Conservation (phyloP, 768 basidiomycete species). For the Lactifluus subvellereus region DNA sequence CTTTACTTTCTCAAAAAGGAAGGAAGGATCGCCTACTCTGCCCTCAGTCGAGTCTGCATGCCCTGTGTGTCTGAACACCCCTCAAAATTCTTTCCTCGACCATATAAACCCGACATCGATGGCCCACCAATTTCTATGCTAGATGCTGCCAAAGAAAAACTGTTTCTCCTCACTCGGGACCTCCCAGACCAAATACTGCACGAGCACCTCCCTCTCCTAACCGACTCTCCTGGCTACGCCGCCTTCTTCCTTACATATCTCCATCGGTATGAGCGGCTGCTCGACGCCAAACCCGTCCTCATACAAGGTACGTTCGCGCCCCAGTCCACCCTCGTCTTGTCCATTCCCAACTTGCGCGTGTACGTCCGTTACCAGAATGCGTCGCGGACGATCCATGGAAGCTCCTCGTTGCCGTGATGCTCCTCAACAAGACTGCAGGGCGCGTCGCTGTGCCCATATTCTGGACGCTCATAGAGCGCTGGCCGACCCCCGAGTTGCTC, state of each 20-base stretch:
- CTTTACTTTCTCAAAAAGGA: conserved; percentile 10
- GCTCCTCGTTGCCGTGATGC: conserved; percentile 56
- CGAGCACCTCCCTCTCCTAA: conserved; percentile 14
- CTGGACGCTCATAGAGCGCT: conserved; percentile 47
- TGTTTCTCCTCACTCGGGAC: not conserved
- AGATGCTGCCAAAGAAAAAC: not conserved
- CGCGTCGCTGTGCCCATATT: conserved; percentile 61
- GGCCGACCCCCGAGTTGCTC: conserved; percentile 53
- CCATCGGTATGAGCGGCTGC: conserved; percentile 13
- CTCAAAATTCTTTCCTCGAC: conserved; percentile 16
- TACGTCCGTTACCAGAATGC: conserved; percentile 34
- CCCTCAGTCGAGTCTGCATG: not conserved
- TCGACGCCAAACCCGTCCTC: conserved; percentile 28
- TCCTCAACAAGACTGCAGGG: conserved; percentile 68
- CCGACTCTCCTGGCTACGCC: conserved; percentile 20
- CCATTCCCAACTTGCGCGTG: not conserved
- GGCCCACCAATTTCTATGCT: conserved; percentile 10
- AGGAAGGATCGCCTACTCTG: not conserved
- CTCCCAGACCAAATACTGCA: not conserved
- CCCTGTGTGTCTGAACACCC: not conserved
- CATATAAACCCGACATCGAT: conserved; percentile 2
- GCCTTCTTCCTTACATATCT: conserved; percentile 18
- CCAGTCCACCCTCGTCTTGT: not conserved
- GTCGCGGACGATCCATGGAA: conserved; percentile 61
- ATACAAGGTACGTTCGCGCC: conserved; percentile 26